A percentile compares a stretch with the other conserved stretches of the same genome.
Evolutionary conservation across 805 yeast species (phyloP).

Genomic region (Barnettozyma salicaria): DNA sequence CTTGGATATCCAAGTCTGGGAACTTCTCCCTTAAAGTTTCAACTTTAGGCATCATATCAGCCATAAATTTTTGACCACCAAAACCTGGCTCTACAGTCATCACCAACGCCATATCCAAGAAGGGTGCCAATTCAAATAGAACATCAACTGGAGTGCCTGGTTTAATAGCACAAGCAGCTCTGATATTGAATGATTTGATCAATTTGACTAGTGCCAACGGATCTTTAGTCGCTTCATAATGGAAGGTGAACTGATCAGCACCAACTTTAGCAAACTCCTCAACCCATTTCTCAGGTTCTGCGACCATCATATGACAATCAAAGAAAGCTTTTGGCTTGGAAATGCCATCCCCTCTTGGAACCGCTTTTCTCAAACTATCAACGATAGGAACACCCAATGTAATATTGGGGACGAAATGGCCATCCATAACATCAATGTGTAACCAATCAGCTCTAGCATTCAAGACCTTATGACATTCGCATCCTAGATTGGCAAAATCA

Average conservation of each 20-base stretch:
- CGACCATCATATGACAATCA: slow-evolving; percentile 99
- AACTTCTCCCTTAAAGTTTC: slow-evolving; percentile 61
- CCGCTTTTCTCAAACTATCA: slow-evolving; percentile 62
- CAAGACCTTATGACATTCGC: slow-evolving; percentile 78
- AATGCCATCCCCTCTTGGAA: slow-evolving; percentile 57
- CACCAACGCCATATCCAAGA: slow-evolving; percentile 88
- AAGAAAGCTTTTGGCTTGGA: slow-evolving; percentile 50
- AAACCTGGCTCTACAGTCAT: slow-evolving; percentile 99
- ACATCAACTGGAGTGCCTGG: slow-evolving; percentile 89
- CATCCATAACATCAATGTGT: slow-evolving; percentile 98
- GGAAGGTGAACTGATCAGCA: slow-evolving; percentile 95
- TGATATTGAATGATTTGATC: slow-evolving; percentile 78
- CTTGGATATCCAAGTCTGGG: slow-evolving; percentile 84
- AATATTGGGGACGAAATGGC: slow-evolving; percentile 95
- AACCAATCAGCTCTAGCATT: slow-evolving; percentile 91
- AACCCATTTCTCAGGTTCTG: slow-evolving; percentile 90
- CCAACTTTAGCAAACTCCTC: slow-evolving; percentile 88
- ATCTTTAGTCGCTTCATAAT: slow-evolving; percentile 83
- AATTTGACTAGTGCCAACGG: slow-evolving; percentile 67
- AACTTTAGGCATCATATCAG: slow-evolving; percentile 95
- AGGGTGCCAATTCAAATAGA: slow-evolving; percentile 64
- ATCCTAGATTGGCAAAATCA: slow-evolving; percentile 84
- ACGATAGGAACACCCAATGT: slow-evolving; percentile 92
- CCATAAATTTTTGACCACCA: slow-evolving; percentile 96
- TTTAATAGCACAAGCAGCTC: slow-evolving; percentile 90